These are phyloP conservation scores for Schizophyllum amplum DNA, from an alignment of 1,284 basidiomycete species.

Conservation along the genomic window DNA sequence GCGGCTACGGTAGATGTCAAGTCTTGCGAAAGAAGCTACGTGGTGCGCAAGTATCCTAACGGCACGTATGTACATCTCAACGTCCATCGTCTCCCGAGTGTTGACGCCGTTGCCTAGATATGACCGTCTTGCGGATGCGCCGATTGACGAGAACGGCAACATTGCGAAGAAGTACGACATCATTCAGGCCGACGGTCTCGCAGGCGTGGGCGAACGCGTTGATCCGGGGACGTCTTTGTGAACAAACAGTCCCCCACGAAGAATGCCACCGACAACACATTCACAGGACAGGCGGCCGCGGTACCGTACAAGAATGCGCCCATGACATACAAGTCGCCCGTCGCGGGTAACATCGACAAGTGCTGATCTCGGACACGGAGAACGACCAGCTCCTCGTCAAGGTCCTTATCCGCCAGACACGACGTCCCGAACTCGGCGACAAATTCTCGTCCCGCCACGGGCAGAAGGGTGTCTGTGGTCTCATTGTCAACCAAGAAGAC, in stretches of 20 bases:
- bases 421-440: constrained; percentile 94
- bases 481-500: constrained; percentile 98
- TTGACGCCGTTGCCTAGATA: constrained; percentile 38
- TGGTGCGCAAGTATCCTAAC: constrained; percentile 95
- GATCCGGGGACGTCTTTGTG: constrained; percentile 93
- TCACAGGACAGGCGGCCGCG: constrained; percentile 69
- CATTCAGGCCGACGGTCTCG: constrained; percentile 87
- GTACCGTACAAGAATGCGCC: constrained; percentile 87
- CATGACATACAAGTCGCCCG: constrained; percentile 87
- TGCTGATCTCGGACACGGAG: constrained; percentile 93
- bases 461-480: constrained; percentile 97
- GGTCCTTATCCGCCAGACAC: constrained; percentile 95
- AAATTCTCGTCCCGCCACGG: constrained; percentile 99
- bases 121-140: constrained; percentile 92
- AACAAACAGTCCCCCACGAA: constrained; percentile 94
- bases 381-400: constrained; percentile 98
- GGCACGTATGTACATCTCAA: constrained; percentile 66
- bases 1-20: constrained; percentile 96
- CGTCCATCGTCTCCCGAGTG: constrained; percentile 3
- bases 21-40: constrained; percentile 95
- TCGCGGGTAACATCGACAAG: constrained; percentile 96
- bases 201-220: constrained; percentile 91
- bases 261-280: constrained; percentile 84
- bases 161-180: constrained; percentile 83
- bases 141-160: constrained; percentile 74